Base-by-base conservation (phyloP, 768 basidiomycete genomes). In the Tricholoma matsutake region DNA sequence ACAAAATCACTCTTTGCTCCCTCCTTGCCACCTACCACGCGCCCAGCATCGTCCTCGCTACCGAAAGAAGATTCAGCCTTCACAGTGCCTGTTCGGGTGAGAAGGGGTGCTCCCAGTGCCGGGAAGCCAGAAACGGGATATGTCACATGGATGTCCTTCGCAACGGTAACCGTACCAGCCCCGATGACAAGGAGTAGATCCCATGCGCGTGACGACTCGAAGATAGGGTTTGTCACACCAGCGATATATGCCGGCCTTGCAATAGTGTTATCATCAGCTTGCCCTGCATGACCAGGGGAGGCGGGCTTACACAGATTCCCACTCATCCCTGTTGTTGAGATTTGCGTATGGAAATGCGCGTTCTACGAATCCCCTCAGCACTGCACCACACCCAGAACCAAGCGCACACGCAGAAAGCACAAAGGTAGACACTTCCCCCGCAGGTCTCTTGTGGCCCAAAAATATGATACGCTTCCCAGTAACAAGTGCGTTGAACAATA, bases 391-490 rank as follows among this genome's bases (percentile, higher is more conserved):
- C 6, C 96, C 96, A 11, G 91, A 94, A 1, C 87, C 95, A 4
- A 99, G 78, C 4, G 96, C 94, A 72, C 96, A 98, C 2, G 97
- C 95, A 5, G 96, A 91, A 13, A 98, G 81, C 6, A 99, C 97
- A 71, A 92, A 93, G 65, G 84, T 87, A 53, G 94, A 92, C 25
- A 98, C 95, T 69, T 91, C 86, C 11, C 92, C 90, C 0, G 96
- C 96, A 35, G 95, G 92, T 64, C 90, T 84, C 68, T 84, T 89
- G 69, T 97, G 89, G 0, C 96, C 95, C 58, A 98, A 77, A 76
- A 98, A 98, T 64, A 98, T 89, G 64, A 98, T 91, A n/a, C 96
- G 89, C 67, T 98, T 97, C 56, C 91, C 89, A 0, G 96, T 97
- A 6, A 98, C 81, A 61, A 99, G 83, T 3, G 96, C 97, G 73